These are phyloP conservation scores for Chaetothyriales sp. DNA, from an alignment of 2,329 filamentous ascomycete species.

Conservation along the genomic window DNA sequence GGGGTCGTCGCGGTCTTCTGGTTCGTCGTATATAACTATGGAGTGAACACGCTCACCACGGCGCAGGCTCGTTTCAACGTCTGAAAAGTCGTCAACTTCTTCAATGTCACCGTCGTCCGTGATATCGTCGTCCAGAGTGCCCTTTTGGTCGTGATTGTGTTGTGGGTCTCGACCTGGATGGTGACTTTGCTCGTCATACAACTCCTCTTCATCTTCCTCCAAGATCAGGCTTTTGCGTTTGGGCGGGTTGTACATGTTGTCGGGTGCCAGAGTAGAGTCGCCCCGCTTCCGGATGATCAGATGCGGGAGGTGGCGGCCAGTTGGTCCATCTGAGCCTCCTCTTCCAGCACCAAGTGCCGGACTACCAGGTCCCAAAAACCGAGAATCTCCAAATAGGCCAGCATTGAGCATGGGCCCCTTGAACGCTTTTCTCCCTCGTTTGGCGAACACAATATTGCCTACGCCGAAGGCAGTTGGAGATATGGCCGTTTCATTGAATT, in stretches of 20 bases:
- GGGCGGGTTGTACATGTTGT: conserved; percentile 24
- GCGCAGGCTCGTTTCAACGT: conserved; percentile 9
- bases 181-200: conserved; percentile 18
- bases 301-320: conserved; percentile 11
- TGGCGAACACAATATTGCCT: conserved; percentile 30
- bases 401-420: conserved; percentile 31
- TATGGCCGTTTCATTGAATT: conserved; percentile 3
- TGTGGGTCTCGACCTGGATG: neutral
- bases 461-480: conserved; percentile 1
- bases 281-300: conserved; percentile 2
- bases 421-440: conserved; percentile 31
- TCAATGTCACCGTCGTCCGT: conserved; percentile 22
- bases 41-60: conserved; percentile 16
- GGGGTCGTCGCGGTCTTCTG: neutral
- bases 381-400: conserved; percentile 18
- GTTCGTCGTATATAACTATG: conserved; percentile 7
- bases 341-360: conserved; percentile 19
- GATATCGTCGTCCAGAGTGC: conserved; percentile 25
- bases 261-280: conserved; percentile 9
- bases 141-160: neutral
- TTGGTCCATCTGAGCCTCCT: conserved; percentile 19
- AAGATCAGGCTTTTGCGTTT: conserved; percentile 20
- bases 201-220: conserved; percentile 30
- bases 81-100: conserved; percentile 17
- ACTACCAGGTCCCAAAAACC: conserved; percentile 20